These are phyloP conservation scores for Heterobasidion parviporum DNA, from an alignment of 1,284 basidiomycete genomes.

Conservation along the genomic window DNA sequence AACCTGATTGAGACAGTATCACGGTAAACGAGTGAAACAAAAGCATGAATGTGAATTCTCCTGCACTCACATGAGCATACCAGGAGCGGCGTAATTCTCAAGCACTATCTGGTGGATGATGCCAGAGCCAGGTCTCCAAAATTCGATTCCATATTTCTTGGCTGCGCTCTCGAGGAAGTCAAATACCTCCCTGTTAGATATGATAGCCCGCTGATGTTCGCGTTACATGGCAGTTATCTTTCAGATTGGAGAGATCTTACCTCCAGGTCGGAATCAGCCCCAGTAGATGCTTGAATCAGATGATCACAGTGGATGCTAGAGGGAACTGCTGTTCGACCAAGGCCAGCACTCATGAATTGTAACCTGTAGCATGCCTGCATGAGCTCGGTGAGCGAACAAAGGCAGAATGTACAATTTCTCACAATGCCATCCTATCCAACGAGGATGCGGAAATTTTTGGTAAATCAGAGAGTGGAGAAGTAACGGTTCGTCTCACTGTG, in stretches of 20 bases:
- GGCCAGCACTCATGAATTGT: constrained; percentile 98
- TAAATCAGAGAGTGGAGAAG: neutral
- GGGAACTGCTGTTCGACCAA: constrained; percentile 79
- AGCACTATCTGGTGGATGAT: constrained; percentile 99
- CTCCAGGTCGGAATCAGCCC: constrained; percentile 78
- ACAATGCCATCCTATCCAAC: constrained; percentile 66
- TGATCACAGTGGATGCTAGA: constrained; percentile 95
- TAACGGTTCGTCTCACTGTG: constrained; percentile 58
- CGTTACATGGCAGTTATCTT: constrained; percentile 3
- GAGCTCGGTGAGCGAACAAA: constrained; percentile 3
- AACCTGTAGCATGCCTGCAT: constrained; percentile 39
- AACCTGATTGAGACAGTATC: constrained; percentile 37
- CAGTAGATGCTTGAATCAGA: constrained; percentile 84
- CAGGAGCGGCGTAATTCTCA: constrained; percentile 93
- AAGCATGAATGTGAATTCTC: neutral
- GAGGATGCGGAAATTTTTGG: neutral
- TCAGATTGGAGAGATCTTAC: constrained; percentile 27
- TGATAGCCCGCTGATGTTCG: constrained; percentile 62
- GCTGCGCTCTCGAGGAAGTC: constrained; percentile 95
- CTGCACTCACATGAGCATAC: constrained; percentile 66
- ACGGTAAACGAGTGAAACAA: neutral
- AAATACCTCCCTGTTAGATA: constrained; percentile 94
- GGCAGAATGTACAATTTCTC: constrained; percentile 15
- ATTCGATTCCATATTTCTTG: constrained; percentile 90
- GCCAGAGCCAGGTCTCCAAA: constrained; percentile 94